Base-by-base conservation (phyloP, 495 filamentous ascomycete species). In the Hypoxylon crocopeplum region DNA sequence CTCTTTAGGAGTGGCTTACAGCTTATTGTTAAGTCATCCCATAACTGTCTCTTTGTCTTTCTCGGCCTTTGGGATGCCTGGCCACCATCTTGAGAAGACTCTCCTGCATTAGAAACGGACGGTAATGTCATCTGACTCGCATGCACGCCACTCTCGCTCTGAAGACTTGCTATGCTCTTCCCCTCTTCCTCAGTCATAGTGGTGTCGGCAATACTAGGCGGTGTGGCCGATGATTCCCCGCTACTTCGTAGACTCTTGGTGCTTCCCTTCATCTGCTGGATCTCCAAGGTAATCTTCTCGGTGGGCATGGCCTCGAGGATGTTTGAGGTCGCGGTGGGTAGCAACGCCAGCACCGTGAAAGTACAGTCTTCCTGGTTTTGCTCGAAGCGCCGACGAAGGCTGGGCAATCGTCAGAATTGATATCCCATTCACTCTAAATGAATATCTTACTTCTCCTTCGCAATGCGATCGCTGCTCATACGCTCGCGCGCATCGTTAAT, bases 351-450 rank as follows among this genome's bases (percentile, higher is more conserved):
- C 19, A 98, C 91, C n/a, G 94, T 98, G 72, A 91, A 96, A 39
- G 92, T 96, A 73, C 94, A 98, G 74, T 98, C 95, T 70, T 96
- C 93, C 65, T 98, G 94, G 68, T 98, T 98, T 72, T 98, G 94
- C 71, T 97, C 90, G 78, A 98, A 98, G 62, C 94, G 88, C 49
- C 94, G 88, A 39, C 92, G 90, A 60, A 98, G 80, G 75, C 94
- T 98, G 56, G 11, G 46, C 17, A n/a, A 33, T 24, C 29, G 56
- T 62, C 60, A 61, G 65, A 8, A 5, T 21, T 7, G 20, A 25
- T 56, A 30, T 22, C 5, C 21, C 44, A 32, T 29, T 37, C 48
- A 11, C 49, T 2, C 4, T 17, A 53, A 29, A 32, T 27, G 24
- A 27, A 44, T 13, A 29, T 86, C n/a, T 67, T 76, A 97, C 94